Percentiles rank a stretch among this genome's conserved stretches.
These are phyloP conservation scores for Leucocoprinus birnbaumii DNA, from an alignment of 768 basidiomycete genomes.

Conservation along the genomic window DNA sequence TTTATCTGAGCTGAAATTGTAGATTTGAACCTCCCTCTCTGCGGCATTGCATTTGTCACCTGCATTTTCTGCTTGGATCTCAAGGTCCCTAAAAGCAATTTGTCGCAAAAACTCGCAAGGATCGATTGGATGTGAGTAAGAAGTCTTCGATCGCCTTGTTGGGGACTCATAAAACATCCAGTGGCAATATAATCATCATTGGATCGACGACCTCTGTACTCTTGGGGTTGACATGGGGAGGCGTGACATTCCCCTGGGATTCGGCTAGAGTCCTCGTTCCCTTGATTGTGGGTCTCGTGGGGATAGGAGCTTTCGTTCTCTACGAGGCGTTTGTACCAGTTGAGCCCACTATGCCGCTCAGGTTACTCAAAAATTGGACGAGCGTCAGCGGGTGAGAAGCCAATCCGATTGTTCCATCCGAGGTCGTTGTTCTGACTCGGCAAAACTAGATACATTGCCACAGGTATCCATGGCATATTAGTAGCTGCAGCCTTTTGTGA, in stretches of 20 bases:
- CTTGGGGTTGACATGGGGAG: slow-evolving; percentile 48
- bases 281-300: slow-evolving; percentile 37
- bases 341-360: slow-evolving; percentile 17
- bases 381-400: slow-evolving; percentile 30
- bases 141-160: background rate
- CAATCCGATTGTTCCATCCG: background rate
- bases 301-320: slow-evolving; percentile 33
- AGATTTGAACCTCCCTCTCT: slow-evolving; percentile 17
- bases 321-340: slow-evolving; percentile 34
- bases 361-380: slow-evolving; percentile 30
- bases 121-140: slow-evolving; percentile 43
- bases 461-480: slow-evolving; percentile 19
- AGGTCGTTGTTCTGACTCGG: background rate
- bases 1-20: background rate
- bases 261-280: slow-evolving; percentile 40
- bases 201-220: slow-evolving; percentile 26
- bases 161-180: slow-evolving; percentile 10
- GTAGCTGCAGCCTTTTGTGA: slow-evolving; percentile 8
- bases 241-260: slow-evolving; percentile 39
- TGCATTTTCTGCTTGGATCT: slow-evolving; percentile 15
- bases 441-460: slow-evolving; percentile 32
- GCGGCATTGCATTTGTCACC: slow-evolving; percentile 9
- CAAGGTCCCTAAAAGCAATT: slow-evolving; percentile 16
- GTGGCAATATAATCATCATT: slow-evolving; percentile 42
- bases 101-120: slow-evolving; percentile 27